Evolutionary conservation across 306 rosid genomes (phyloP), one percentile per base, ranked within the genome.

Genomic region (Cicer cuneatum): DNA sequence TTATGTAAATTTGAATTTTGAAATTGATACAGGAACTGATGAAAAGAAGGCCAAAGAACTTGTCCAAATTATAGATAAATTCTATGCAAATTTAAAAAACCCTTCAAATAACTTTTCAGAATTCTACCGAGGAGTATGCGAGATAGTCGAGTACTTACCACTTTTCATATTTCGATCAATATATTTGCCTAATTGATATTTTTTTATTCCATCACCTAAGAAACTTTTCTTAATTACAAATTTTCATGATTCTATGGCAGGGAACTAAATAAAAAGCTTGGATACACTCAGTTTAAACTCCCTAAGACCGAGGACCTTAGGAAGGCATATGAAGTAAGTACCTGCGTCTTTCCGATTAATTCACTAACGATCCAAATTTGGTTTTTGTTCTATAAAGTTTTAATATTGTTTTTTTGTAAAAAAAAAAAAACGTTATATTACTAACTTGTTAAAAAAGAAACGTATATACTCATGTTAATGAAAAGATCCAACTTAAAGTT

Each of bases 131-230:
- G 87, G 80, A 71, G 58, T 92, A 48, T 85, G 77, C 83, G 42
- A 60, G 61, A 75, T 79, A 35, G 87, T 92, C 83, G 86, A 80
- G 97, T 92, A 89, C 67, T 58, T 13, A 48, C 57, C 42, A 13
- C 40, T 45, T 37, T 53, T 73, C 79, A 12, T 41, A 7, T 60
- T 76, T 29, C 33, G 33, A 29, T 2, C 33, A 29, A 45, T 3
- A 46, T 10, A 2, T 18, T 76, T 79, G 47, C 52, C 33, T 29
- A 29, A 33, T 5, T 14, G 5, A 46, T 46, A 12, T 2, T 54
- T 40, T 7, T 41, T 37, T 51, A 2, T 19, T 21, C 13, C 12
- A 21, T 52, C 11, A 5, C 2, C 19, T 66, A 14, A 39, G 45
- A 41, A 15, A 37, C 14, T 41, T 46, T 64, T 59, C 15, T 59